Evolutionary conservation across 2,329 filamentous ascomycete genomes (phyloP), one percentile per base, ranked within the genome.

Genomic region (Teratosphaeria gauchensis): DNA sequence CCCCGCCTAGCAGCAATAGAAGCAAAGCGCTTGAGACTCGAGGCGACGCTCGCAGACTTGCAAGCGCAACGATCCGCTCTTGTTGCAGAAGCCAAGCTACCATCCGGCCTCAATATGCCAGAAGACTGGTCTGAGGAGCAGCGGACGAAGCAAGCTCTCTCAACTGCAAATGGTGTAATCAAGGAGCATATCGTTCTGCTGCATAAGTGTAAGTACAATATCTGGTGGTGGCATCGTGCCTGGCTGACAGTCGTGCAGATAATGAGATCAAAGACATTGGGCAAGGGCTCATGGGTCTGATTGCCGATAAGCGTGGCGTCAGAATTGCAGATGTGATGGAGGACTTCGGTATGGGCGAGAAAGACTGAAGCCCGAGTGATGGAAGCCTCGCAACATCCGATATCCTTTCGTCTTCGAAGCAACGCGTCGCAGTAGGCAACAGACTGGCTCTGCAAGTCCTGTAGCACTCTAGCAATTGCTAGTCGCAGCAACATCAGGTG

Each of bases 211-310:
- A 56, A 51, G 55, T 32, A 4, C 24, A n/a, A n/a, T n/a, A n/a
- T n/a, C n/a, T n/a, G 6, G 5, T 28, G 16, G 11, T 14, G 9
- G 9, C 9, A 3, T 3, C 5, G 21, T 56, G 14, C 38, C 32
- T 56, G 21, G 21, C 42, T 31, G 38, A 46, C 1, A 3, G 1
- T 1, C 12, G 7, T 38, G 51, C 56, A 57, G 56, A 89, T 73
- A 89, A 89, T 65, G 85, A 88, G 69, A 83, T 88, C 65, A 84
- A 85, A 62, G 86, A 89, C 69, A 76, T 87, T 7, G 86, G 82
- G 0, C 80, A 84, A 66, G 85, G 84, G 0, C 67, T 89, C 32
- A 79, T 88, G 73, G 84, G 84, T 0, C 72, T 89, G 65, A 82
- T 89, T 69, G 86, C 86, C 3, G 86, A 89, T 59, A 77, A 80